These are phyloP conservation scores for Benincasa hispida DNA, from an alignment of 306 rosid species.

Conservation along the genomic window DNA sequence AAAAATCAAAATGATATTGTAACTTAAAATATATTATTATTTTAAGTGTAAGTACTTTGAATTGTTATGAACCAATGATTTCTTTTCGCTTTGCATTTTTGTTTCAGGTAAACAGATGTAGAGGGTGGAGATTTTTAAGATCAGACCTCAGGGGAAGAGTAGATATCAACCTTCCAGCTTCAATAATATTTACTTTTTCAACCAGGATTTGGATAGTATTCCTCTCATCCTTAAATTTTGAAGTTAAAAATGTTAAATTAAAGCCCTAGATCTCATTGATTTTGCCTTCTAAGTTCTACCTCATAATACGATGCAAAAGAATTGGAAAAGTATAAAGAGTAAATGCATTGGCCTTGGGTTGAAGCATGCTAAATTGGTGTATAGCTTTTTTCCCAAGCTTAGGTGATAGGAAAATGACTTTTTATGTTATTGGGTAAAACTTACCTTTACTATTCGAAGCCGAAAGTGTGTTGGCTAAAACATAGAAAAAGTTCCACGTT, in stretches of 20 bases:
- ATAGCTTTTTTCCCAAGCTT: not conserved
- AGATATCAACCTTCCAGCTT: no score
- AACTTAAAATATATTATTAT: no score
- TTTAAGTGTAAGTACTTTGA: no score
- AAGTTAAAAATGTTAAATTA: not conserved
- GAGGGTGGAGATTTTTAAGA: no score
- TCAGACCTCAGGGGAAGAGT: no score
- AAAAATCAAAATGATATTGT: no score
- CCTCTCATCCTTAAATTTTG: not conserved
- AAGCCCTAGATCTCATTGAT: not conserved
- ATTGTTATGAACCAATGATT: no score
- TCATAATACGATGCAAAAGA: not conserved
- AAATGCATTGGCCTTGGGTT: not conserved
- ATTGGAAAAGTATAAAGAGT: not conserved
- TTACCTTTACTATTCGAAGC: not conserved
- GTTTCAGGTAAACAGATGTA: no score
- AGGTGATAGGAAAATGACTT: not conserved
- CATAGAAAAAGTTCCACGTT: slow-evolving; percentile 1
- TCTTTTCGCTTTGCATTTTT: no score
- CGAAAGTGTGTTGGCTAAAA: slow-evolving; percentile 10
- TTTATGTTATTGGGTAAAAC: not conserved
- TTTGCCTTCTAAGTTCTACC: not conserved
- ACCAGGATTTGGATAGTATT: no score
- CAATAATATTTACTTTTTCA: no score
- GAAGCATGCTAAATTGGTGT: not conserved